phyloP scores from a whole-genome alignment of 345 rosid genomes.

The Aegle marmelos region DNA sequence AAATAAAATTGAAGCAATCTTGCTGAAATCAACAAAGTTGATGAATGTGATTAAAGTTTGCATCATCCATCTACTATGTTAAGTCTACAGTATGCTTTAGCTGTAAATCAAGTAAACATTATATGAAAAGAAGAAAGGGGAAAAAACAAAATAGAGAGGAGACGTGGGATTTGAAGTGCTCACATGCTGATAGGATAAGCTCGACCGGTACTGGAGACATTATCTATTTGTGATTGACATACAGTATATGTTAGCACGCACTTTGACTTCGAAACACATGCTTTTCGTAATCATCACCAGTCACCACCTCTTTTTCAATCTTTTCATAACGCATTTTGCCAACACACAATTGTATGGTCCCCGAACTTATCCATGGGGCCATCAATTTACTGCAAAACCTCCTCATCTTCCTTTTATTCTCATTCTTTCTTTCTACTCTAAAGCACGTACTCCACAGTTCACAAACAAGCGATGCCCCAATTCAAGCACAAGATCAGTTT shows the following conservation, averaged over 20 bases:
- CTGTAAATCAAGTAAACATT: neutral
- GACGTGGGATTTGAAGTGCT: neutral
- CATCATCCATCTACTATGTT: too few species aligned
- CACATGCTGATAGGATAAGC: neutral
- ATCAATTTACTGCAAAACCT: conserved; percentile 9
- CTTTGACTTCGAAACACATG: conserved; percentile 15
- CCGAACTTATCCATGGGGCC: conserved; percentile 17
- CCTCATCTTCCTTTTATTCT: conserved; percentile 8
- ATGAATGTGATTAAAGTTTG: too few species aligned
- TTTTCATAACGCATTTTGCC: neutral
- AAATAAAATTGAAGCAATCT: too few species aligned
- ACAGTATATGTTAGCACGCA: neutral
- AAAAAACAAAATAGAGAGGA: neutral
- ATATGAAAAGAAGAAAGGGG: too few species aligned
- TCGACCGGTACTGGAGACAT: neutral
- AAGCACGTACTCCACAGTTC: conserved; percentile 34
- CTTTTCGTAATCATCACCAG: neutral
- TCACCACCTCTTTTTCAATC: neutral
- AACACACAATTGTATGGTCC: neutral
- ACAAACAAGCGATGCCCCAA: conserved; percentile 46
- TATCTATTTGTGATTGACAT: neutral
- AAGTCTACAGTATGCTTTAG: neutral
- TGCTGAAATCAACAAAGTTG: too few species aligned
- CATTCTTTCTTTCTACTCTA: conserved; percentile 1
- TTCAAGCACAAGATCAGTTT: conserved; percentile 46